Base-by-base conservation (phyloP, 2,329 filamentous ascomycete species). In the Paraphaeosphaeria sporulosa region DNA sequence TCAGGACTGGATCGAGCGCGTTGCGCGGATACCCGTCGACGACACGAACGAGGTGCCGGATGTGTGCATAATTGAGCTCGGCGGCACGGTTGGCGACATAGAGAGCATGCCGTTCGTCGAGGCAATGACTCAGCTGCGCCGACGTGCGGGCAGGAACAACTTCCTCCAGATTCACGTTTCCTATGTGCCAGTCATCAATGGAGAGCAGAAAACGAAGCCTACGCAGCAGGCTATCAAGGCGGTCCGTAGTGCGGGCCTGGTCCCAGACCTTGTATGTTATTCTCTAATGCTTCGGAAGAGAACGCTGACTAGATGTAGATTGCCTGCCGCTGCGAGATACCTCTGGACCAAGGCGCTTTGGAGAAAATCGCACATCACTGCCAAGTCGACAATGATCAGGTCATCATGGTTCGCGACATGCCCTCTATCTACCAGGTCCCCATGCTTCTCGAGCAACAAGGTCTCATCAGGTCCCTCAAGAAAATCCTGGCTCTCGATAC, bases 171-270 rank as follows among this genome's bases (percentile, higher is more conserved):
- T 97, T 67, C 90, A 93, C 79, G 94, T 97, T 63, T 93, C 91
- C 4, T 92, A 94, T 70, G 90, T 98, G 36, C 95, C 94, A 1
- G 86, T 94, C 36, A 86, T 90, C 42, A 80, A 85, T 62, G 86
- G 87, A 36, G 90, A 98, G 83, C 89, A 96, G 79, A 98, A 98
- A 87, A 98, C 94, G 10, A 98, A 98, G 82, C 95, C 95, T 0
- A 99, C 95, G 0, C 95, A 99, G 78, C 88, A 92, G 71, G 92
- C 94, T 27, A 93, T 98, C 71, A 90, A 90, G 74, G 88, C 91
- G 70, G 89, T 94, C 63, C 90, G 94, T 64, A 94, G 91, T 74
- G 90, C 91, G 64, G 93, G 93, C 74, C 80, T 86, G 60, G 79
- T 83, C 51, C 83, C 83, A 23, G 83, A 85, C 66, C 63, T 95